Evolutionary conservation across 345 rosid species (phyloP), one percentile per base, ranked within the genome.

Genomic region (Lumnitzera littorea): DNA sequence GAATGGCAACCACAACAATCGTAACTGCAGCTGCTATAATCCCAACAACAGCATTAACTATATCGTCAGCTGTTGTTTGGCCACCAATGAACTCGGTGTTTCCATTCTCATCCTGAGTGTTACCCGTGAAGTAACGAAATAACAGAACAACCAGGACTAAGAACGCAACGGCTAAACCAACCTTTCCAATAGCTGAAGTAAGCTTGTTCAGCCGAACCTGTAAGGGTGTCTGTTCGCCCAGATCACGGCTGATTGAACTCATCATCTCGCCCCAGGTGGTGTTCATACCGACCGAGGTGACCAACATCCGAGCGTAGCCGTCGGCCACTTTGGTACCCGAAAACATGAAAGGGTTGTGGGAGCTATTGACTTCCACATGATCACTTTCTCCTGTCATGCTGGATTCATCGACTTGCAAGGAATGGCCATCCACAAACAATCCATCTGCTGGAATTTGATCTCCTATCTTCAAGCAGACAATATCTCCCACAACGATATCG

Each of bases 1-100:
- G 96, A 36, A 91, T 84, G 1, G 91, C 96, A 41, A 85, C 97
- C n/a, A 90, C 95, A 0, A 85, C 79, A n/a, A 87, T 90, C 0
- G 95, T 87, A 13, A 87, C 87, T 3, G 92, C 87, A 15, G 83
- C 80, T 0, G 97, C 87, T 1, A 91, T 80, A 52, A 91, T 84
- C 11, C 70, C 67, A 41, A 91, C 83, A 0, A 91, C 84, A 0
- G 84, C 75, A n/a, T 84, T 72, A 31, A 84, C 53, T 14, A 82
- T 72, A 12, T 85, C 84, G 46, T 73, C 80, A 13, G 66, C 15
- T 49, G 71, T 81, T 0, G 96, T 84, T 20, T 60, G 65, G 54
- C 86, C 69, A 11, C 83, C 68, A 4, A 62, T 68, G 57, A 62
- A 88, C 50, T 78, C 85, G 8, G 46, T 65, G 4, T 76, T 71